Evolutionary conservation across 1,139 yeast species (phyloP).

Genomic region (Yarrowia galli): DNA sequence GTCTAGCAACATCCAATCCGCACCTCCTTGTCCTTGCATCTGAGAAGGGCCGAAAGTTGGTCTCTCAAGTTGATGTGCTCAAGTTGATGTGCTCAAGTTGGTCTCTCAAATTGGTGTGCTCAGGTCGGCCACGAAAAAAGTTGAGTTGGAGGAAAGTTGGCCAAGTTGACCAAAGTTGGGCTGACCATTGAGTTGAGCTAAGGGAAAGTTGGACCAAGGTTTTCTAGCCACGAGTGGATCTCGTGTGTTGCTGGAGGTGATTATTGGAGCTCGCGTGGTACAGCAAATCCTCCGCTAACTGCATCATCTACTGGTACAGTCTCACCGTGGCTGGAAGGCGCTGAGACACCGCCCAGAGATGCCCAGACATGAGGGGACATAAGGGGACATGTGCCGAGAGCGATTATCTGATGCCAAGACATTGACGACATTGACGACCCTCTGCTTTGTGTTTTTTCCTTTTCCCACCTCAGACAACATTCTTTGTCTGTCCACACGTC

Average conservation of each 20-base stretch:
- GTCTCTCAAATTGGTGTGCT: too few species aligned
- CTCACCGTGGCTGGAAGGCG: too few species aligned
- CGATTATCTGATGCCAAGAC: conserved; percentile 21
- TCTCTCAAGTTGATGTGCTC: too few species aligned
- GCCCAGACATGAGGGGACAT: neutral
- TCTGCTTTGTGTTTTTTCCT: neutral
- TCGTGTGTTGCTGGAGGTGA: neutral
- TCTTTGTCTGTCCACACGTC: neutral
- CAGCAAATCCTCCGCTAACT: too few species aligned
- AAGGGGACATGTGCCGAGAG: conserved; percentile 2
- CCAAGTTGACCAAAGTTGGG: neutral
- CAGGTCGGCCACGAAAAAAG: too few species aligned
- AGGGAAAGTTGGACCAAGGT: neutral
- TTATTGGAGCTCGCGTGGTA: too few species aligned
- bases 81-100: too few species aligned
- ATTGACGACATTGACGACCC: too few species aligned
- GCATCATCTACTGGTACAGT: too few species aligned
- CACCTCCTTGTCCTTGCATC: neutral
- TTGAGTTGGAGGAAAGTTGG: neutral
- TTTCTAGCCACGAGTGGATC: neutral
- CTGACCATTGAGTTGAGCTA: neutral
- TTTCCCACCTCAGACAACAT: neutral
- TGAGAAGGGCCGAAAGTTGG: neutral
- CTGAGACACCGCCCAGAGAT: conserved; percentile 2
- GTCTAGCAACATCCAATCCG: neutral